Conservation (phyloP, 2,329 filamentous ascomycete species). For the Calycina herbarum region DNA sequence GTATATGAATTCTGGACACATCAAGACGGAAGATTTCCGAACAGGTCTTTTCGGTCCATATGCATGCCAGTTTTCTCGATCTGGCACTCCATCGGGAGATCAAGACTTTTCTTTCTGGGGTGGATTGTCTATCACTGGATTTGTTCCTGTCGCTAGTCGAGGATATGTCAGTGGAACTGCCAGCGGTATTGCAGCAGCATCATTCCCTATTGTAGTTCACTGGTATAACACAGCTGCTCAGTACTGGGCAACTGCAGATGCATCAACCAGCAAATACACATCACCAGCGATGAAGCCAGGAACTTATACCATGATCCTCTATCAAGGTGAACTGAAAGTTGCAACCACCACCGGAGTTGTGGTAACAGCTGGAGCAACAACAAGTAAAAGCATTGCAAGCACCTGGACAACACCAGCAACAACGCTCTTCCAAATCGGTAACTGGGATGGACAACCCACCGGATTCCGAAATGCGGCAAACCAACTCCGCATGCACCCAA, state of each 20-base stretch:
- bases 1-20: constrained; percentile 62
- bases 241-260: constrained; percentile 62
- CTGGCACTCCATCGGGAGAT: constrained; percentile 55
- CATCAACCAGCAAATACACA: constrained; percentile 54
- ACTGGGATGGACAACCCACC: constrained; percentile 63
- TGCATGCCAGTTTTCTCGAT: constrained; percentile 59
- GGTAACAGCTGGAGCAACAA: constrained; percentile 51
- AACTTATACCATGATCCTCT: constrained; percentile 67
- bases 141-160: constrained; percentile 54
- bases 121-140: constrained; percentile 57
- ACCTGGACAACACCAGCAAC: constrained; percentile 46
- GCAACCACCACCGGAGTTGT: constrained; percentile 47
- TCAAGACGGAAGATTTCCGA: constrained; percentile 60
- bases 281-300: constrained; percentile 67
- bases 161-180: constrained; percentile 62
- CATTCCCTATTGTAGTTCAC: constrained; percentile 59
- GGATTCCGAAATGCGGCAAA: constrained; percentile 68
- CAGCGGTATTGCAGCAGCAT: constrained; percentile 50
- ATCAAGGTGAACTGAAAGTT: constrained; percentile 58
- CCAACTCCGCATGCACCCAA: constrained; percentile 67
- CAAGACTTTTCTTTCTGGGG: constrained; percentile 55
- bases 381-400: constrained; percentile 52
- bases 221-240: constrained; percentile 65
- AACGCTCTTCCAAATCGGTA: constrained; percentile 63
- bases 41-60: constrained; percentile 68